Base-by-base conservation (phyloP, 164 flowering plant species). In the Macadamia integrifolia region DNA sequence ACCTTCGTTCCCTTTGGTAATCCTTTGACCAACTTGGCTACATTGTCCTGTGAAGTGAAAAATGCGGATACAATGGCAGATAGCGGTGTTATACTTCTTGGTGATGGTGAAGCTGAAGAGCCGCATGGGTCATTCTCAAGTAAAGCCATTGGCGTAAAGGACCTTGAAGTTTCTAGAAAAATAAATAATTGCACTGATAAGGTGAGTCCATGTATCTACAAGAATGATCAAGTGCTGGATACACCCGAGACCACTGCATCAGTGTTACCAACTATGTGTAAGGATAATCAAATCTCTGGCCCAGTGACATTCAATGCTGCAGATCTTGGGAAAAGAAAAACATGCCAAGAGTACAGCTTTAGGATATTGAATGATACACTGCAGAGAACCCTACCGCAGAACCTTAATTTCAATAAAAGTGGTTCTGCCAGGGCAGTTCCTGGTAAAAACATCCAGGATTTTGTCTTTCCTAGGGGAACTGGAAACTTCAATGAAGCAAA, bases 201-300 rank as follows among this genome's bases (percentile, higher is more conserved):
- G 52, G 75, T 64, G 53, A 77, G 70, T 71, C 66, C 79, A 2
- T 75, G 77, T 69, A 72, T 80, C 68, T 58, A 62, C 53, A 62
- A 64, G 43, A 74, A 71, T 59, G 81, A 81, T 65, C 52, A 66
- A 46, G 61, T 30, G 30, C 32, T 77, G 72, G 61, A 70, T 44
- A 65, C 76, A 13, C 78, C 80, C 1, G 60, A 66, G 56, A 76
- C 81, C 18, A 78, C 71, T 69, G 83, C 84, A 2, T 62, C 66
- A 1, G 68, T 72, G 23, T 23, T 23, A 31, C 67, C 71, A 17
- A 52, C 69, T 62, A 62, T 58, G 40, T 79, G 74, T 62, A 77
- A n/a, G 30, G 72, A 69, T 59, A 58, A 53, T 55, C 35, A 31
- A 52, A 62, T 61, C 28, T 58, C 72, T 18, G 29, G 65, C 62